Percentiles rank a stretch among this genome's conserved stretches.
These are phyloP conservation scores for Magnusiomyces suaveolens DNA, from an alignment of 1,139 yeast genomes.

Conservation along the genomic window DNA sequence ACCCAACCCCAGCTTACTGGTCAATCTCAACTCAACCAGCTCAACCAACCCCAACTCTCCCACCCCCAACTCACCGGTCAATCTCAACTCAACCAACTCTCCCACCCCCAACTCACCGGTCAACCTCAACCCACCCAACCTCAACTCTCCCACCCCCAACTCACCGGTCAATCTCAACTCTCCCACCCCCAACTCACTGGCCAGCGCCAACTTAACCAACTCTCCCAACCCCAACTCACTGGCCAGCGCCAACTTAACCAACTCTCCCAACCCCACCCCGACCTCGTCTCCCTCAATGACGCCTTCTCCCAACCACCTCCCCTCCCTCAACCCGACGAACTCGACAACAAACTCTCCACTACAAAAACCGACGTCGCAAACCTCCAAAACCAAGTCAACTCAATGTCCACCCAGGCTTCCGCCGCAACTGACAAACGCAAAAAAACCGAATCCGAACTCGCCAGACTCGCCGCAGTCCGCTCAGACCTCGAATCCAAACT, in stretches of 20 bases:
- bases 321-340: constrained; percentile 43
- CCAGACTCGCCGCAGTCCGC: constrained; percentile 53
- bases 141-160: too few species aligned
- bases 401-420: constrained; percentile 66
- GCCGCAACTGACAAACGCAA: constrained; percentile 60
- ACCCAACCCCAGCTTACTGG: too few species aligned
- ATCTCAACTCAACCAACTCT: too few species aligned
- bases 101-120: too few species aligned
- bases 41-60: constrained; percentile 4
- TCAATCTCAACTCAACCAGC: constrained; percentile 1
- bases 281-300: constrained; percentile 5
- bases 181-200: too few species aligned
- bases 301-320: constrained; percentile 13
- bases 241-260: constrained; percentile 49
- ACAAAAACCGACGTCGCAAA: constrained; percentile 85
- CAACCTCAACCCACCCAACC: too few species aligned
- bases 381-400: constrained; percentile 71
- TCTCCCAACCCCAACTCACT: too few species aligned
- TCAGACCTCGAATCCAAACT: constrained; percentile 65
- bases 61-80: too few species aligned
- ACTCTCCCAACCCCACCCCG: too few species aligned
- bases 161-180: too few species aligned
- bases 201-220: too few species aligned
- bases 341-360: constrained; percentile 59
- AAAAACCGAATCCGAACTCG: constrained; percentile 67